Base-by-base conservation (phyloP, 257 asterid species). In the Fraxinus cuspidata region DNA sequence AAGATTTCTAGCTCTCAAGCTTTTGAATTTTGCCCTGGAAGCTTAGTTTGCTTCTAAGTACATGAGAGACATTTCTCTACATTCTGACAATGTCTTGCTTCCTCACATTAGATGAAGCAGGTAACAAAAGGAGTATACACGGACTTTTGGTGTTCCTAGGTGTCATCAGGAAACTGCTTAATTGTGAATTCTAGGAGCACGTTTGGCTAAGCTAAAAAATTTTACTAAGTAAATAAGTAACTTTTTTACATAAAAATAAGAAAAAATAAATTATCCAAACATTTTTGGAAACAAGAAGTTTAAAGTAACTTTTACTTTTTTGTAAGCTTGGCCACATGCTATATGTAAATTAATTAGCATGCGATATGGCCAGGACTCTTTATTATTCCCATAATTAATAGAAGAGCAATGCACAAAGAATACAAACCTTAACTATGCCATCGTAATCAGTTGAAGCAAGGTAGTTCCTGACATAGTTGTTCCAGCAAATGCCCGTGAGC, bases 401-500 rank as follows among this genome's bases (percentile, higher is more conserved):
- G n/a, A 18, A 76, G 19, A 75, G 68, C 66, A 63, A 38, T 12
- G 72, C 77, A 81, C 6, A 71, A 73, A 72, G 76, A 73, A 72
- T 3, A 71, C 83, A 64, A 47, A 88, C 90, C 89, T 85, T 86
- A 76, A 89, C 96, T 35, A 85, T 84, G 78, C 99, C 98, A 83
- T 93, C 98, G 80, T 96, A 96, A 86, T 96, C 98, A 38, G 97
- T 89, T 6, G 97, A 89, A 71, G 98, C 98, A 73, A 96, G 87
- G 92, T 92, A 88, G 88, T 96, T 96, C 83, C 95, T 86, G 87
- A 93, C 91, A 81, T 96, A 96, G 86, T 89, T 87, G 81, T 96
- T 96, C 99, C 99, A 96, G 87, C 91, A 82, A 84, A 96, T 44
- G 81, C 98, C 88, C 81, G 94, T 93, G 72, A 96, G 91, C 86